Conservation (phyloP, 306 rosid genomes). For the Casuarina glauca region DNA sequence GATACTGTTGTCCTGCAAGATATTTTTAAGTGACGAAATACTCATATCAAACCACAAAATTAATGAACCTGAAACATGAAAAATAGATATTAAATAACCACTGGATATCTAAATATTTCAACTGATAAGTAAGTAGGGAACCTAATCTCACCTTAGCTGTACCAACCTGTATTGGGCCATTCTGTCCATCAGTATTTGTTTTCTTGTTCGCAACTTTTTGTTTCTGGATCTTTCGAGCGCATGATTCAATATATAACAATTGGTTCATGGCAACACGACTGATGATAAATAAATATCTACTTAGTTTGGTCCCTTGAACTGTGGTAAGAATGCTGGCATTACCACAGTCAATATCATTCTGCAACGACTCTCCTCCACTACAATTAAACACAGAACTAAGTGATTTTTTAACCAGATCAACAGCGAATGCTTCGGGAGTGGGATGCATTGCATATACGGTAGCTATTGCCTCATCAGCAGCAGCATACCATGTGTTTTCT, state of each 20-base stretch:
- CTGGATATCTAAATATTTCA: not conserved
- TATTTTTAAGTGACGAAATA: constrained; percentile 8
- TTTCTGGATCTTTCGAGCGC: constrained; percentile 80
- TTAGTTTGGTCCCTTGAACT: constrained; percentile 64
- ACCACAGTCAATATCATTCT: constrained; percentile 47
- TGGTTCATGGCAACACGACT: constrained; percentile 97
- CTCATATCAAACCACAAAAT: not conserved
- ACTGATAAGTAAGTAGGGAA: not conserved
- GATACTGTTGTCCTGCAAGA: constrained; percentile 71
- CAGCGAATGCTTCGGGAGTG: constrained; percentile 77
- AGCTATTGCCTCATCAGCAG: constrained; percentile 88
- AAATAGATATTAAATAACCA: not conserved
- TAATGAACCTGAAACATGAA: not conserved
- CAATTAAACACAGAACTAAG: constrained; percentile 54
- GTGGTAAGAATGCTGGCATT: constrained; percentile 45
- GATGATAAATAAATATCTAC: constrained; percentile 70
- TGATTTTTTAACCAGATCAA: constrained; percentile 63
- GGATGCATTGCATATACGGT: constrained; percentile 85
- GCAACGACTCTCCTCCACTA: constrained; percentile 52
- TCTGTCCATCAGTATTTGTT: constrained; percentile 50
- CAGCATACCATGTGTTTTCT: constrained; percentile 83
- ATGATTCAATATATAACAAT: constrained; percentile 79
- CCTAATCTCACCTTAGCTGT: constrained; percentile 52
- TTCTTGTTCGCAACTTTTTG: constrained; percentile 62
- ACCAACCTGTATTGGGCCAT: constrained; percentile 40